Evolutionary conservation across 352 stramenopile species (phyloP).

Genomic region (Pythium insidiosum): DNA sequence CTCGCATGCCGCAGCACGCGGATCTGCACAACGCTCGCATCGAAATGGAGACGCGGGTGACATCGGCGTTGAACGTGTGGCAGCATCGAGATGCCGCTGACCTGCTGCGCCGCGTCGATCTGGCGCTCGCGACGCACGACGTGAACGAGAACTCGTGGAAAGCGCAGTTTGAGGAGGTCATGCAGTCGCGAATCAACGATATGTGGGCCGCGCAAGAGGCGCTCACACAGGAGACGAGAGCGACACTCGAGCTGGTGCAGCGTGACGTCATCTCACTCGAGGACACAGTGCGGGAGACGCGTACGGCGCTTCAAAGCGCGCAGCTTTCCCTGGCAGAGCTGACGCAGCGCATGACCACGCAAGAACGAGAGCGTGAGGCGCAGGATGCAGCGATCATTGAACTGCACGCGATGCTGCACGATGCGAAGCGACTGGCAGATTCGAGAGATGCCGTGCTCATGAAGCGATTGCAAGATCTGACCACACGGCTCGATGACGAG

Average conservation of each 20-base stretch:
- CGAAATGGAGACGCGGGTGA: slow-evolving; percentile 24
- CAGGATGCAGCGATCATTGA: slow-evolving; percentile 16
- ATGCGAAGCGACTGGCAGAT: slow-evolving; percentile 15
- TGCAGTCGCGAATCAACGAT: slow-evolving; percentile 40
- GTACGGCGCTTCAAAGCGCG: slow-evolving; percentile 1
- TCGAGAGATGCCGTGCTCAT: slow-evolving; percentile 20
- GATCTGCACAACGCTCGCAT: slow-evolving; percentile 33
- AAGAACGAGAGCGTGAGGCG: slow-evolving; percentile 15
- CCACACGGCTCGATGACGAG: slow-evolving; percentile 7
- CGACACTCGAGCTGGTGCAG: slow-evolving; percentile 32
- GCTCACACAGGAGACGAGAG: slow-evolving; percentile 23
- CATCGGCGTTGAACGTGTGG: slow-evolving; percentile 16
- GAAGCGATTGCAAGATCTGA: slow-evolving; percentile 17
- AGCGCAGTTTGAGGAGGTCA: slow-evolving; percentile 29
- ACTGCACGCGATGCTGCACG: slow-evolving; percentile 15
- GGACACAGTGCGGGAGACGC: slow-evolving; percentile 21
- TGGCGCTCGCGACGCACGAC: slow-evolving; percentile 24
- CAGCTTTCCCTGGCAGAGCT: neutral
- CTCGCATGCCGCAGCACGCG: slow-evolving; percentile 16
- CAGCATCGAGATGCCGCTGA: slow-evolving; percentile 18
- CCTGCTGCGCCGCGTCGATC: slow-evolving; percentile 26
- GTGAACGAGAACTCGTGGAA: slow-evolving; percentile 57
- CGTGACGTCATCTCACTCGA: slow-evolving; percentile 42
- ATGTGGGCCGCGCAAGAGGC: slow-evolving; percentile 41
- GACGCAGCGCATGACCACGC: neutral